phyloP scores from a whole-genome alignment of 371 early-diverging fungal species.

The Blakeslea trispora region DNA sequence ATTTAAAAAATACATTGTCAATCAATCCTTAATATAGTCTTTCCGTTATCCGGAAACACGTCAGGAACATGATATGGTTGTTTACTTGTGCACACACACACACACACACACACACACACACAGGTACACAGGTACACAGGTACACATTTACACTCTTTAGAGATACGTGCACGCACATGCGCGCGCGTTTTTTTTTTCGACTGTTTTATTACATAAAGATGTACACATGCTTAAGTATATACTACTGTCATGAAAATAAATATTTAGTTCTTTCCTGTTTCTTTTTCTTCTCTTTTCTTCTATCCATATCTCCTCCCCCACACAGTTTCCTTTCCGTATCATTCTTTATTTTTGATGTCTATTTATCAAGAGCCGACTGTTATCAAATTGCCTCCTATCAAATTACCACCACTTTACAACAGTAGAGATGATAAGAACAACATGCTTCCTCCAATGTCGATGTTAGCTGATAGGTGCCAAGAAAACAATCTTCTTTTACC shows the following conservation, averaged over 20 bases:
- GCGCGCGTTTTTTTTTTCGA: constrained; percentile 4
- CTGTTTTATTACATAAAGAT: not conserved
- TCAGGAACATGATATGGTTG: constrained; percentile 7
- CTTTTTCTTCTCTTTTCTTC: constrained; percentile 1
- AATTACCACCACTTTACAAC: constrained; percentile 5
- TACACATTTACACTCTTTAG: not conserved
- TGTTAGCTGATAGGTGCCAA: constrained; percentile 1
- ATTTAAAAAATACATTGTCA: constrained; percentile 8
- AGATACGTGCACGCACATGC: too few species aligned
- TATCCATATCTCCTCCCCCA: not conserved
- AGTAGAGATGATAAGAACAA: constrained; percentile 4
- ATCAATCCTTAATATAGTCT: constrained; percentile 13
- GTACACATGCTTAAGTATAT: not conserved
- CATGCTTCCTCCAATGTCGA: not conserved
- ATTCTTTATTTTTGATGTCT: not conserved
- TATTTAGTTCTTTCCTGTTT: not conserved
- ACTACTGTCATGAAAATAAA: not conserved
- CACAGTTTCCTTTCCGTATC: not conserved
- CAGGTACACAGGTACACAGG: not conserved
- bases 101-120: not conserved
- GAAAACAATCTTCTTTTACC: constrained; percentile 10
- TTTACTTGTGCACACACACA: not conserved
- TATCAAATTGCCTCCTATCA: constrained; percentile 10
- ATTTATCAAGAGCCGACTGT: not conserved
- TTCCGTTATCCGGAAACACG: constrained; percentile 22